Percentiles rank a stretch among this genome's conserved stretches.
These are phyloP conservation scores for Ophiostoma fasciatum DNA, from an alignment of 2,329 filamentous ascomycete genomes.

Conservation along the genomic window DNA sequence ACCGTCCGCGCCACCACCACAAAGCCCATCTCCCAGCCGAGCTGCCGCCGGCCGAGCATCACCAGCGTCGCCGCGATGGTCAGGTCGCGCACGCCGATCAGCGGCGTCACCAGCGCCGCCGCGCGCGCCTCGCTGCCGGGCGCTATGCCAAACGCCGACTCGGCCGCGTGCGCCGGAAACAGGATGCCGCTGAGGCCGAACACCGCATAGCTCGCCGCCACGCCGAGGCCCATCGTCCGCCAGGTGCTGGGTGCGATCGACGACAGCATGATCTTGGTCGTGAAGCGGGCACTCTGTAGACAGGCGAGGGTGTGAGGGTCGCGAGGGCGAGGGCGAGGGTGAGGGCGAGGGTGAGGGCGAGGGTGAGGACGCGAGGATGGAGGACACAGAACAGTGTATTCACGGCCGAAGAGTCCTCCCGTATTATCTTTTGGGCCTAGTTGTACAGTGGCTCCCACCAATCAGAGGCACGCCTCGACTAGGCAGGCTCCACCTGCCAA, in stretches of 20 bases:
- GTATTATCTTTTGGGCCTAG: no score
- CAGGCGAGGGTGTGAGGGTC: no score
- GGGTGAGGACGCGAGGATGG: no score
- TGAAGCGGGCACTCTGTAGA: no score
- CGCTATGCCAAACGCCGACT: constrained; percentile 2
- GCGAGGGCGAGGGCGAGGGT: no score
- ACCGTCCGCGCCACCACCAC: constrained; percentile 11
- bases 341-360: no score
- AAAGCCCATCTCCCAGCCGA: constrained; percentile 11
- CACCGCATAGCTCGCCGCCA: constrained; percentile 3
- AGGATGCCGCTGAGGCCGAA: constrained; percentile 6
- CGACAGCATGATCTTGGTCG: neutral
- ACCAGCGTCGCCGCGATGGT: constrained; percentile 10
- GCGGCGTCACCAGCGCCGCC: constrained; percentile 8
- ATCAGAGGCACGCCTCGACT: no score
- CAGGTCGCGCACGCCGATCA: constrained; percentile 12
- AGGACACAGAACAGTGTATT: no score
- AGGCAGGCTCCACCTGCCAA: no score
- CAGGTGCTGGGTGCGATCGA: constrained; percentile 1
- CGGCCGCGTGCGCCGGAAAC: neutral
- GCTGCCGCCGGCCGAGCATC: constrained; percentile 6
- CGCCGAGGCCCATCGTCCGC: constrained; percentile 6
- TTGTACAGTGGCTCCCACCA: no score
- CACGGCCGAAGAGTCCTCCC: no score
- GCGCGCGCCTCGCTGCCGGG: neutral